Conservation (phyloP, 176 grass and related monocot species). For the Zea luxurians region DNA sequence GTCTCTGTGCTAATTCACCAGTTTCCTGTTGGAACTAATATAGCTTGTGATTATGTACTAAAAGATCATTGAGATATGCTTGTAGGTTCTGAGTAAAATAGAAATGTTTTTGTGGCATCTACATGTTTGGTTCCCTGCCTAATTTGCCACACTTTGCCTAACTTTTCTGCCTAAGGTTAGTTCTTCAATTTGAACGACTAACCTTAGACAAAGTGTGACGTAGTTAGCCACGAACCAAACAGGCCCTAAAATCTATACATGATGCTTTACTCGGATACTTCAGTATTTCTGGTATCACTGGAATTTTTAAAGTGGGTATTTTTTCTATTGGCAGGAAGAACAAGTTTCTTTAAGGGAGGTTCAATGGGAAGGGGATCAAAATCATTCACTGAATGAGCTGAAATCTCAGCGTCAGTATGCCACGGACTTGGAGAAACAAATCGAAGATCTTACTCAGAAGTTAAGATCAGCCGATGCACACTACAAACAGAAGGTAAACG, state of each 20-base stretch:
- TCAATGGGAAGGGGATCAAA: constrained; percentile 36
- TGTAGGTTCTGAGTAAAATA: background rate
- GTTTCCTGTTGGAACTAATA: background rate
- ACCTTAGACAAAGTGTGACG: too few relatives aligned
- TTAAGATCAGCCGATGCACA: constrained; percentile 38
- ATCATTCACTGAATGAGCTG: constrained; percentile 36
- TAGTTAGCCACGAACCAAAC: too few relatives aligned
- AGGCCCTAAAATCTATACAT: background rate
- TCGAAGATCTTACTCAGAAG: constrained; percentile 45
- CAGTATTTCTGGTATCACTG: background rate
- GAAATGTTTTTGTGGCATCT: background rate
- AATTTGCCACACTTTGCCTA: too few relatives aligned
- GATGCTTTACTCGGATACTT: background rate
- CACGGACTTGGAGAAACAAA: constrained; percentile 50
- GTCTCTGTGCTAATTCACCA: constrained; percentile 26
- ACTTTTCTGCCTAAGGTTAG: too few relatives aligned
- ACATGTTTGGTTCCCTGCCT: background rate
- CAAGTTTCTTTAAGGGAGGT: constrained; percentile 36
- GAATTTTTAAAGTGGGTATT: background rate
- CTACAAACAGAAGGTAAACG: constrained; percentile 54
- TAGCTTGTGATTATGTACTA: background rate
- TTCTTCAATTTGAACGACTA: too few relatives aligned
- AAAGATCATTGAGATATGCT: background rate
- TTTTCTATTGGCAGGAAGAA: constrained; percentile 40
- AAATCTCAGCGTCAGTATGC: constrained; percentile 42